phyloP scores from a whole-genome alignment of 176 grass and related monocot genomes.

The Triticum urartu region DNA sequence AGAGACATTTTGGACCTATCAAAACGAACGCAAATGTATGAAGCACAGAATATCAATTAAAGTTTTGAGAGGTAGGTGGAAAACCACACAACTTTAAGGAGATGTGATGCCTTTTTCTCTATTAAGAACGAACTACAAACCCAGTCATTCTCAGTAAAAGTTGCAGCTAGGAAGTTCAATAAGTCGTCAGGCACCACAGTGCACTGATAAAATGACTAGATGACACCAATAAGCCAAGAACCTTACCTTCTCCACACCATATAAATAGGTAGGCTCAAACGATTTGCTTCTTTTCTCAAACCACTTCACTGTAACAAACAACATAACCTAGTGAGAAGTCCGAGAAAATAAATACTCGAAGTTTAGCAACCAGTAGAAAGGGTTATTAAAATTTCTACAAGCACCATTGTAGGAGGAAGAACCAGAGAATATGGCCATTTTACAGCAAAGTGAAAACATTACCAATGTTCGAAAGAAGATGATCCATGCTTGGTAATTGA shows the following conservation, averaged over 20 bases:
- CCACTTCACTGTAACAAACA: slow-evolving; percentile 79
- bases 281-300: slow-evolving; percentile 93
- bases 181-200: slow-evolving; percentile 3
- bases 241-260: slow-evolving; percentile 88
- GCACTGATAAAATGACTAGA: slow-evolving; percentile 3
- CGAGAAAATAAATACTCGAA: slow-evolving; percentile 31
- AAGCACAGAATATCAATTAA: background rate
- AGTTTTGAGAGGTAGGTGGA: background rate
- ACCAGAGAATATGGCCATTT: background rate
- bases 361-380: slow-evolving; percentile 1
- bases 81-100: background rate
- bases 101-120: background rate
- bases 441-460: slow-evolving; percentile 23
- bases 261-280: slow-evolving; percentile 94
- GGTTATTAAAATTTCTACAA: slow-evolving; percentile 2
- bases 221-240: slow-evolving; percentile 27
- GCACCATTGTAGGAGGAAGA: slow-evolving; percentile 15
- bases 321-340: slow-evolving; percentile 39
- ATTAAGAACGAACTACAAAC: slow-evolving; percentile 1
- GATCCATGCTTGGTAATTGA: slow-evolving; percentile 54
- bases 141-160: slow-evolving; percentile 14
- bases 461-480: slow-evolving; percentile 74
- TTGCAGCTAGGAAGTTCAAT: background rate
- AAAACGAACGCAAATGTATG: background rate
- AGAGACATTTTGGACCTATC: background rate